Conservation (phyloP, 768 basidiomycete species). For the Russula sp. region DNA sequence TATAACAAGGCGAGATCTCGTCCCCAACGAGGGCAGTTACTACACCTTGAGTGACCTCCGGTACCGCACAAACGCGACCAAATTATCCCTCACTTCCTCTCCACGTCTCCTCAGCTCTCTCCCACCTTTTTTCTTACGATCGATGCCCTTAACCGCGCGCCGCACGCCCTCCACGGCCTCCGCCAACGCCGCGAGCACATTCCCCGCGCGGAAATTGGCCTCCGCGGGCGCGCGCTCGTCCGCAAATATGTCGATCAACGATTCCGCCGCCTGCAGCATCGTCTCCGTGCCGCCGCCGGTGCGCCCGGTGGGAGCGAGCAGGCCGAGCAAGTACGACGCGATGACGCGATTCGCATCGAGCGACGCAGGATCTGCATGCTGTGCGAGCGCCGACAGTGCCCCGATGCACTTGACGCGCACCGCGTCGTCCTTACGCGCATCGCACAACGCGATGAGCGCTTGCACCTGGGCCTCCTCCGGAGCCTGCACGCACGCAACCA, state of each 20-base stretch:
- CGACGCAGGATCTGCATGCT: slow-evolving; percentile 42
- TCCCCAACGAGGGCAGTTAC: neutral
- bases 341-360: slow-evolving; percentile 66
- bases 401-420: slow-evolving; percentile 76
- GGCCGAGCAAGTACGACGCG: slow-evolving; percentile 55
- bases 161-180: slow-evolving; percentile 56
- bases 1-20: neutral
- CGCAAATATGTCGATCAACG: slow-evolving; percentile 88
- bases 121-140: slow-evolving; percentile 59
- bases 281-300: slow-evolving; percentile 60
- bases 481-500: no score
- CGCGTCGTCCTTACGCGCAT: slow-evolving; percentile 43
- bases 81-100: slow-evolving; percentile 70
- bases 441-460: slow-evolving; percentile 59
- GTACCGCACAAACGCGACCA: slow-evolving; percentile 71
- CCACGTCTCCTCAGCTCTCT: slow-evolving; percentile 58
- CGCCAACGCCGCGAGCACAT: slow-evolving; percentile 47
- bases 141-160: slow-evolving; percentile 55
- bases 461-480: slow-evolving; percentile 56
- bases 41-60: slow-evolving; percentile 47
- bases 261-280: slow-evolving; percentile 69
- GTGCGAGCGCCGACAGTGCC: slow-evolving; percentile 78
- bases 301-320: slow-evolving; percentile 37
- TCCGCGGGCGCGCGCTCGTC: slow-evolving; percentile 81
- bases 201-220: slow-evolving; percentile 62